phyloP scores from a whole-genome alignment of 805 yeast genomes.

The Blastobotrys peoriensis region DNA sequence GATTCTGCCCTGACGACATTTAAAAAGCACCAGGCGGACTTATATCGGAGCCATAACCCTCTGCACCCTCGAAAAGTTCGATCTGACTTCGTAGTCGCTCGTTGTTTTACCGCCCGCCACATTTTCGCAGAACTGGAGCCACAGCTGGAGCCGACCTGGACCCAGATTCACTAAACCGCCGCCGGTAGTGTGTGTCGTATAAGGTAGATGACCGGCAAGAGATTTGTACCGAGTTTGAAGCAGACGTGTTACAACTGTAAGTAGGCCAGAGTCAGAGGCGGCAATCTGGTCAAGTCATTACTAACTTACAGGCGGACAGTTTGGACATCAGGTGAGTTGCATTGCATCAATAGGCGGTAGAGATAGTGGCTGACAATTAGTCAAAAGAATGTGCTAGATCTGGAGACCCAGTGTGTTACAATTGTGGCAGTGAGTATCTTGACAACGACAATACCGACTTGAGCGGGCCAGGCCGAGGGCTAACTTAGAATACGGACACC shows the following conservation, averaged over 20 bases:
- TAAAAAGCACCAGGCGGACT: too few relatives aligned
- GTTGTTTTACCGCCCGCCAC: too few relatives aligned
- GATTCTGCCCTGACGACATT: too few relatives aligned
- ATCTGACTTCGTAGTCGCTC: too few relatives aligned
- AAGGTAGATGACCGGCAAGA: slow-evolving; percentile 23
- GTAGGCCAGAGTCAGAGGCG: slow-evolving; percentile 2
- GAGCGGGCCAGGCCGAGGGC: background rate
- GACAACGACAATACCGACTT: background rate
- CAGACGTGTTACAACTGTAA: slow-evolving; percentile 23
- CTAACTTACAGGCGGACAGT: slow-evolving; percentile 17
- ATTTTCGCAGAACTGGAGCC: too few relatives aligned
- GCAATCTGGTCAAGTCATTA: background rate
- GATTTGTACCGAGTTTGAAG: slow-evolving; percentile 21
- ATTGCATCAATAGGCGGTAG: background rate
- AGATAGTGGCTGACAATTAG: slow-evolving; percentile 15
- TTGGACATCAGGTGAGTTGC: slow-evolving; percentile 20
- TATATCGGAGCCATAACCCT: too few relatives aligned
- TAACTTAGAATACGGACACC: slow-evolving; percentile 49
- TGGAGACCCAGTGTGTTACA: slow-evolving; percentile 34
- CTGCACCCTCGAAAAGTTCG: too few relatives aligned
- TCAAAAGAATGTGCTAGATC: slow-evolving; percentile 33
- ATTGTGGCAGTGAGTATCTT: slow-evolving; percentile 29
- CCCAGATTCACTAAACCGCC: too few relatives aligned
- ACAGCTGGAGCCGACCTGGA: too few relatives aligned
- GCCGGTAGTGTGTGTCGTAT: too few relatives aligned